Conservation (phyloP, 108 stramenopile species). For the Tribonema minus region DNA sequence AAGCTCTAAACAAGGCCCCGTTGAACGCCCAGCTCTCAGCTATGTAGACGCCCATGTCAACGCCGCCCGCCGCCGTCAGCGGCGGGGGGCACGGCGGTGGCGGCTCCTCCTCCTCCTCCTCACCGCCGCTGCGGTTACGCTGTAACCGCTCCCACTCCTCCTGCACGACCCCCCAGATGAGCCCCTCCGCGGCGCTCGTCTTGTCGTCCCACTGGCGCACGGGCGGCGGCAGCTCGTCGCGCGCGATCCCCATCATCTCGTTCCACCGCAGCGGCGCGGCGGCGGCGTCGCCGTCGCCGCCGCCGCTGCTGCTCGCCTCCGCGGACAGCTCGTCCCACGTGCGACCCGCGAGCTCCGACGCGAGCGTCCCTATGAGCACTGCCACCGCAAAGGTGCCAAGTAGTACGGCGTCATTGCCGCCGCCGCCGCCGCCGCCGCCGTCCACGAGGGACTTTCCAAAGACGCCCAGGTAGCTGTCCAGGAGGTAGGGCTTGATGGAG, state of each 20-base stretch:
- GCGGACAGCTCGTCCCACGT: conserved; percentile 33
- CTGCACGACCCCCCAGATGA: conserved; percentile 1
- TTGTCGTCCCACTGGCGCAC: conserved; percentile 6
- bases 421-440: background rate
- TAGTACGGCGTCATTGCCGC: conserved; percentile 1
- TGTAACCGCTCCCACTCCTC: conserved; percentile 14
- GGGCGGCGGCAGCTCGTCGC: background rate
- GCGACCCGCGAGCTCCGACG: conserved; percentile 23
- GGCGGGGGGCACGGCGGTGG: conserved; percentile 5
- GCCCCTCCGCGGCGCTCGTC: background rate
- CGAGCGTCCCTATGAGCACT: conserved; percentile 35
- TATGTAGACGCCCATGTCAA: conserved; percentile 12
- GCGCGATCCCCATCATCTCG: background rate
- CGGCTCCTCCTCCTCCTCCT: background rate
- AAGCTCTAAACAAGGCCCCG: conserved; percentile 3
- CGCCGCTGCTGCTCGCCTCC: background rate
- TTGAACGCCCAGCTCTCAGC: conserved; percentile 19
- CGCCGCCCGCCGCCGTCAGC: background rate
- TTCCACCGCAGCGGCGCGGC: background rate
- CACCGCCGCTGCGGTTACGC: too few relatives aligned
- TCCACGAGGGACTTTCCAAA: conserved; percentile 46
- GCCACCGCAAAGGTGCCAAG: conserved; percentile 14
- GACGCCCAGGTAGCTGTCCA: conserved; percentile 73
- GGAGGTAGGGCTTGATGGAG: conserved; percentile 79
- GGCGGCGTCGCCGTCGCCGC: background rate